Base-by-base conservation (phyloP, 805 yeast species). In the Wickerhamiella dianesei region DNA sequence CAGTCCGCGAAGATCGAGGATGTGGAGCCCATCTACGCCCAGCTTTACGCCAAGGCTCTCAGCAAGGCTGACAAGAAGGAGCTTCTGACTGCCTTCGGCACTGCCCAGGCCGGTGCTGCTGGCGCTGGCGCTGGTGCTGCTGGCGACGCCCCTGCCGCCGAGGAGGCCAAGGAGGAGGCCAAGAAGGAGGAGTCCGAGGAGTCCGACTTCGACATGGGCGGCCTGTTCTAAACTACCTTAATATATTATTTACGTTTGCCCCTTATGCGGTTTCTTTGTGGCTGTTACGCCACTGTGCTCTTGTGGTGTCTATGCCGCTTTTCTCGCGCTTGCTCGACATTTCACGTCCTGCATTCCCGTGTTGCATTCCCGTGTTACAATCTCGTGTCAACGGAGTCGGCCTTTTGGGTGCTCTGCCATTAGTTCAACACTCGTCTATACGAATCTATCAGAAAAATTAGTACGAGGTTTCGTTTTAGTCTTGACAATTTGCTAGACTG, bases 21-120 rank as follows among this genome's bases (percentile, higher is more conserved):
- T 49, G 48, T 67, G 54, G 66, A 57, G 70, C 68, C 53, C 47
- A 77, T 83, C 75, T 84, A 89, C 89, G 82, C 92, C 63, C 82
- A 82, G 64, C 76, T 84, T 61, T 86, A 72, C 74, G 83, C 95
- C 64, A 82, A 82, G 75, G 95, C 94, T 65, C 73, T 85, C 60
- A 80, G 73, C 64, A 86, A 85, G 64, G 82, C 81, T 73, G 73
- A 84, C 78, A 70, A 84, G 70, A 82, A 82, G 76, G 86, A 80
- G 63, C 75, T 84, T 59, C 73, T 80, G 64, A 78, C 82, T 63
- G 70, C 72, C 61, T 65, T 75, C 64, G 74, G 78, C 58, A 79
- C 79, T 65, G 76, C 82, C 60, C 78, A 77, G 67, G 77, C 76
- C 61, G 69, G 77, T 50, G 72, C 73, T 61, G 80, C 72, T 55